phyloP scores from a whole-genome alignment of 257 asterid species.

The Dorcoceras hygrometricum region DNA sequence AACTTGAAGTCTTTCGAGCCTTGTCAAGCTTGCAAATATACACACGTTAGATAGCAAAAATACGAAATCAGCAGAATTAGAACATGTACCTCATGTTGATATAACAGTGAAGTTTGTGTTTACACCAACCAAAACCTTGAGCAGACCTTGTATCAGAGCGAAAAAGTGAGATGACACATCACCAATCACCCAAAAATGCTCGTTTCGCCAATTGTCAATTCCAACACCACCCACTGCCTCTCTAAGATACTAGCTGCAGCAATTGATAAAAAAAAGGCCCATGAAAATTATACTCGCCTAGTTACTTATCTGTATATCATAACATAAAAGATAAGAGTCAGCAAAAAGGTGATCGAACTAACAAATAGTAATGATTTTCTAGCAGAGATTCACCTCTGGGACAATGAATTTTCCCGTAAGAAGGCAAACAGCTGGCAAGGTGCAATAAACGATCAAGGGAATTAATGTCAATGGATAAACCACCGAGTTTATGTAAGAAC shows the following conservation, averaged over 20 bases:
- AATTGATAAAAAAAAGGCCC: constrained; percentile 71
- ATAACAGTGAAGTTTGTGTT: constrained; percentile 94
- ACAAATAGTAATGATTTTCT: background rate
- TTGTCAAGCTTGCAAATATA: too few species aligned
- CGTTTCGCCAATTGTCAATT: constrained; percentile 86
- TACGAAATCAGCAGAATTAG: too few species aligned
- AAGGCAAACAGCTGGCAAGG: constrained; percentile 91
- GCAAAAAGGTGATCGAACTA: constrained; percentile 3
- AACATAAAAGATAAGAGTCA: background rate
- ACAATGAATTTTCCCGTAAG: constrained; percentile 91
- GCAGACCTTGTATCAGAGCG: constrained; percentile 93
- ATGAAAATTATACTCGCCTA: constrained; percentile 83
- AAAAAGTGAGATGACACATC: constrained; percentile 88
- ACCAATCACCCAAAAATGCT: constrained; percentile 98
- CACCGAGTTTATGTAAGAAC: constrained; percentile 84
- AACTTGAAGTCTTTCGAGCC: too few species aligned
- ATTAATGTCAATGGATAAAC: constrained; percentile 90
- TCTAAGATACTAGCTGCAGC: constrained; percentile 81
- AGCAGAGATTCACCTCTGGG: constrained; percentile 58
- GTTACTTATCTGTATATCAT: constrained; percentile 71
- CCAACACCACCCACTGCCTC: constrained; percentile 91
- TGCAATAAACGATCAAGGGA: constrained; percentile 82
- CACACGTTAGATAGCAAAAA: too few species aligned
- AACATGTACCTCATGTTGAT: too few species aligned
- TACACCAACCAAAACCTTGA: constrained; percentile 85